Percentiles rank a stretch among this genome's conserved stretches.
phyloP scores from a whole-genome alignment of 306 rosid genomes.

The Mucuna pruriens region DNA sequence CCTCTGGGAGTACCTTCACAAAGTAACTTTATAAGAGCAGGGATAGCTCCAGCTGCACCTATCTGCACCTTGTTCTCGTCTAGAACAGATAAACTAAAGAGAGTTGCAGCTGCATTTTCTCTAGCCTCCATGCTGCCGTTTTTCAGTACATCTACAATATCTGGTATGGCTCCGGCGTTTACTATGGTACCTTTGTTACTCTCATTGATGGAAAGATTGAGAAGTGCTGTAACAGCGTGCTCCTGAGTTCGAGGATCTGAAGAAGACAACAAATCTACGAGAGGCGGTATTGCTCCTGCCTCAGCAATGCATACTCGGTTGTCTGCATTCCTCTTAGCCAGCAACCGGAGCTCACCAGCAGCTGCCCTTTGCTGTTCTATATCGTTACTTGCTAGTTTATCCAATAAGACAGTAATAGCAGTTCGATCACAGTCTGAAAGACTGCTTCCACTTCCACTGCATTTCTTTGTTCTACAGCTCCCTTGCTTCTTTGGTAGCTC shows the following conservation, averaged over 20 bases:
- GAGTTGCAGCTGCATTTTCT: conserved; percentile 99
- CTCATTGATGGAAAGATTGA: conserved; percentile 91
- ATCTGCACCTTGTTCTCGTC: conserved; percentile 93
- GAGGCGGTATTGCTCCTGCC: conserved; percentile 97
- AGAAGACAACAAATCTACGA: conserved; percentile 80
- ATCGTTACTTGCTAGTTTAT: conserved; percentile 66
- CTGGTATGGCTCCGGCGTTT: conserved; percentile 90
- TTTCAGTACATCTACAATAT: conserved; percentile 89
- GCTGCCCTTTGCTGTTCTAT: conserved; percentile 91
- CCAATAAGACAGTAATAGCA: conserved; percentile 62
- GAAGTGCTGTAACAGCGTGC: conserved; percentile 97
- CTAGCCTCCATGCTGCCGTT: conserved; percentile 97
- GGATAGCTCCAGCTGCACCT: conserved; percentile 99
- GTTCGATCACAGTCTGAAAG: conserved; percentile 79
- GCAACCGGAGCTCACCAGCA: conserved; percentile 93
- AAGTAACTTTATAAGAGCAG: conserved; percentile 85
- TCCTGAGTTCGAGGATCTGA: conserved; percentile 87
- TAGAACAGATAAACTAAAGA: conserved; percentile 86
- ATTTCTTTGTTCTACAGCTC: conserved; percentile 67
- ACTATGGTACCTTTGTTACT: conserved; percentile 91
- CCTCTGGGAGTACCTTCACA: conserved; percentile 97
- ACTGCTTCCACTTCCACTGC: conserved; percentile 73
- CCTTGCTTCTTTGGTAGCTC: conserved; percentile 87
- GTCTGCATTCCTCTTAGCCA: conserved; percentile 95
- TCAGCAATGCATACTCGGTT: conserved; percentile 96